Evolutionary conservation across 1,139 yeast species (phyloP).

Genomic region (Pichia sp.): DNA sequence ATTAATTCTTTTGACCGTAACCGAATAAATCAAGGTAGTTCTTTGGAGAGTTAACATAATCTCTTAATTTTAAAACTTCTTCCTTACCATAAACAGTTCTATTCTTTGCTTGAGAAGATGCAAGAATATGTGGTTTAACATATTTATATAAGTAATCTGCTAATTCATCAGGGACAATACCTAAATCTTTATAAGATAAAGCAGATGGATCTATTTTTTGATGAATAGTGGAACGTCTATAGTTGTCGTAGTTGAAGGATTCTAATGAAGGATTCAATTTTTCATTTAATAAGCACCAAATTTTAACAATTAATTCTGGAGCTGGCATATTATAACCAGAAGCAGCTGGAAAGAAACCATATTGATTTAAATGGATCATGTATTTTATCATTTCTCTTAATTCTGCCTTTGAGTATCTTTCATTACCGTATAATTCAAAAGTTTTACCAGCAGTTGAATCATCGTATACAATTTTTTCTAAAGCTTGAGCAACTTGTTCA

Average conservation of each 20-base stretch:
- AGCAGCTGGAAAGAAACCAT: slow-evolving; percentile 49
- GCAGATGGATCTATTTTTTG: slow-evolving; percentile 61
- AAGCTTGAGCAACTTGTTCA: slow-evolving; percentile 69
- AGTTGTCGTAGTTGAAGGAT: slow-evolving; percentile 60
- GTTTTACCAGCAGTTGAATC: slow-evolving; percentile 75
- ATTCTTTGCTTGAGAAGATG: slow-evolving; percentile 29
- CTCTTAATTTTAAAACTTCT: slow-evolving; percentile 29
- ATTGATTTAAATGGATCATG: slow-evolving; percentile 37
- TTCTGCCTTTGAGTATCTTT: slow-evolving; percentile 56
- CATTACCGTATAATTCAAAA: slow-evolving; percentile 72
- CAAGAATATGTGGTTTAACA: slow-evolving; percentile 35
- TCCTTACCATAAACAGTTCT: slow-evolving; percentile 32
- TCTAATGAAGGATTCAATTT: slow-evolving; percentile 62
- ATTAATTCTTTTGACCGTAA: slow-evolving; percentile 13
- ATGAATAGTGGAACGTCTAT: slow-evolving; percentile 67
- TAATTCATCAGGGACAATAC: slow-evolving; percentile 61
- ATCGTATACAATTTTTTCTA: slow-evolving; percentile 75
- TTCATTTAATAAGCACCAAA: slow-evolving; percentile 30
- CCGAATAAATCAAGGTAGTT: slow-evolving; percentile 27
- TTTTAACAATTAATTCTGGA: slow-evolving; percentile 33
- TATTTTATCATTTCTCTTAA: slow-evolving; percentile 59
- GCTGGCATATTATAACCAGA: slow-evolving; percentile 50
- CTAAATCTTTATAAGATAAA: slow-evolving; percentile 64
- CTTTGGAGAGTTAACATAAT: slow-evolving; percentile 30
- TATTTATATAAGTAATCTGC: slow-evolving; percentile 65